A percentile compares a stretch with the other conserved stretches of the same genome.
These are phyloP conservation scores for Nicotiana knightiana DNA, from an alignment of 257 asterid genomes.

Conservation along the genomic window DNA sequence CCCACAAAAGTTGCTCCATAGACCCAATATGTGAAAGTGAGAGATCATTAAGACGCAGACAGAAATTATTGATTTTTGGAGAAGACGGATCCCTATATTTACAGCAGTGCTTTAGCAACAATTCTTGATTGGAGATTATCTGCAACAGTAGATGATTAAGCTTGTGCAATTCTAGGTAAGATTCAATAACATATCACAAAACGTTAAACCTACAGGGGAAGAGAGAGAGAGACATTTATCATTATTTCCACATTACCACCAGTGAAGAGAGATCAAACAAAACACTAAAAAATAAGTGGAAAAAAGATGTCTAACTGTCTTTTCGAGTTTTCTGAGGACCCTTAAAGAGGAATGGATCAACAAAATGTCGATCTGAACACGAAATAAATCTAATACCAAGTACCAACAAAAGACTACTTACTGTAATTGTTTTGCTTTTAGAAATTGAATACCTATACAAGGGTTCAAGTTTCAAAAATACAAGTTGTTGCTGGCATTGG, in stretches of 20 bases:
- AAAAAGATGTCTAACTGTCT: neutral
- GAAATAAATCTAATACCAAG: too few relatives aligned
- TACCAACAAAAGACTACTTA: too few relatives aligned
- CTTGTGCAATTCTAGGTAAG: neutral
- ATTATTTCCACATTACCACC: neutral
- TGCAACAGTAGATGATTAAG: conserved; percentile 26
- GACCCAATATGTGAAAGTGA: conserved; percentile 69
- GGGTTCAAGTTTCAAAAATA: neutral
- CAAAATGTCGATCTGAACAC: neutral
- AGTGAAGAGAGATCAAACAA: neutral
- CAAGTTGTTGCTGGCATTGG: neutral
- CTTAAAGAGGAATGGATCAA: neutral
- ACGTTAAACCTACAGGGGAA: too few relatives aligned
- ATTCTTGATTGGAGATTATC: conserved; percentile 48
- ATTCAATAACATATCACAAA: neutral
- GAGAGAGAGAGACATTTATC: neutral
- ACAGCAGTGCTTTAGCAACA: conserved; percentile 38
- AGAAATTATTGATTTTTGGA: conserved; percentile 26
- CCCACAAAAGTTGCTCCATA: conserved; percentile 74
- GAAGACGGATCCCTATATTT: conserved; percentile 47
- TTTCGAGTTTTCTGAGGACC: neutral
- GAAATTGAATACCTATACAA: neutral
- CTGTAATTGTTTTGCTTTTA: neutral
- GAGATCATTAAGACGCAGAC: conserved; percentile 54
- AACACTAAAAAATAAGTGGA: neutral